phyloP scores from a whole-genome alignment of 2,329 filamentous ascomycete species.

The Bipolaris bicolor region DNA sequence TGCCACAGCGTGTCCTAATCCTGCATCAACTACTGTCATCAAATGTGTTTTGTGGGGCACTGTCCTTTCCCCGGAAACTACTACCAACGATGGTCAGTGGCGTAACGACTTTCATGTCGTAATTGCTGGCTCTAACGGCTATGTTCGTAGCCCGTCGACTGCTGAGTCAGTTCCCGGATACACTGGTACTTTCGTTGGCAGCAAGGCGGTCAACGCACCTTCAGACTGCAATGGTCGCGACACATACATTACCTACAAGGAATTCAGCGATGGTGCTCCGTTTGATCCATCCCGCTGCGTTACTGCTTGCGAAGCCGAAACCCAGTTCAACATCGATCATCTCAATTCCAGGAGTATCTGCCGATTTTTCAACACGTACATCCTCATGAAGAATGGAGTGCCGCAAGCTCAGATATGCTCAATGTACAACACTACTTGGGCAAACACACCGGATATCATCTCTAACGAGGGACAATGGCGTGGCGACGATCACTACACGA shows the following conservation, averaged over 20 bases:
- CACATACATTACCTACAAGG: neutral
- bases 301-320: neutral
- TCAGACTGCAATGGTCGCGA: neutral
- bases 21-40: neutral
- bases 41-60: conserved; percentile 1
- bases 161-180: neutral
- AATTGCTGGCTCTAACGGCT: conserved; percentile 4
- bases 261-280: neutral
- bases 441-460: neutral
- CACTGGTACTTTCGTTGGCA: neutral
- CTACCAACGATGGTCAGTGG: conserved; percentile 5
- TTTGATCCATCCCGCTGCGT: conserved; percentile 3
- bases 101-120: conserved; percentile 1
- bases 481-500: conserved; percentile 1
- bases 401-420: neutral
- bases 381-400: neutral
- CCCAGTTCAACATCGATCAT: neutral
- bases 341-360: neutral
- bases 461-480: neutral
- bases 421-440: conserved; percentile 1
- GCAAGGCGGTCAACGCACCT: neutral
- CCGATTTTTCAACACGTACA: conserved; percentile 5
- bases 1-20: neutral
- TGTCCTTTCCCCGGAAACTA: neutral
- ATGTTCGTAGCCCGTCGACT: neutral